Conservation (phyloP, 768 basidiomycete genomes). For the Tephrocybe sp. region DNA sequence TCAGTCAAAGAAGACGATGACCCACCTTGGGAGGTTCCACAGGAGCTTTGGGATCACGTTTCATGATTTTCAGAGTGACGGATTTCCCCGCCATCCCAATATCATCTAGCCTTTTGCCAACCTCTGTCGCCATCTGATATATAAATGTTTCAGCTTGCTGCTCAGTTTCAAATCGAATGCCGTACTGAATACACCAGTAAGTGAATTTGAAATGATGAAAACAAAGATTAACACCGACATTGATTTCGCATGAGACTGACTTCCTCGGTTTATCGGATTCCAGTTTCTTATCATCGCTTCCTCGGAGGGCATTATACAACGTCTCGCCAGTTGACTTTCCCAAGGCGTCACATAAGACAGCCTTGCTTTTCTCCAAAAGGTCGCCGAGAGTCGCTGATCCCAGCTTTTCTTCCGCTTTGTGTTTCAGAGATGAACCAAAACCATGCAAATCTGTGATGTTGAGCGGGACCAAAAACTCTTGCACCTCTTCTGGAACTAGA, state of each 20-base stretch:
- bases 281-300: slow-evolving; percentile 76
- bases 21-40: slow-evolving; percentile 86
- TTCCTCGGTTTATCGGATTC: slow-evolving; percentile 86
- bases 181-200: slow-evolving; percentile 58
- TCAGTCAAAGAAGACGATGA: background rate
- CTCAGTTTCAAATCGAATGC: slow-evolving; percentile 85
- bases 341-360: slow-evolving; percentile 62
- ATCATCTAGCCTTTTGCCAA: slow-evolving; percentile 65
- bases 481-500: slow-evolving; percentile 52
- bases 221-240: slow-evolving; percentile 51
- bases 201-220: background rate
- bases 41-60: slow-evolving; percentile 81
- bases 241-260: slow-evolving; percentile 93
- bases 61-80: slow-evolving; percentile 87
- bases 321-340: slow-evolving; percentile 84
- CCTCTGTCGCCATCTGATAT: slow-evolving; percentile 72
- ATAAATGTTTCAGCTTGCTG: slow-evolving; percentile 82
- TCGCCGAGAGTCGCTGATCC: slow-evolving; percentile 70
- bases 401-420: slow-evolving; percentile 81
- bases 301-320: slow-evolving; percentile 79
- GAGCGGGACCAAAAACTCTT: slow-evolving; percentile 58
- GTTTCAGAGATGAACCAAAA: slow-evolving; percentile 71
- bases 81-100: slow-evolving; percentile 69
- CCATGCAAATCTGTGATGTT: slow-evolving; percentile 84
- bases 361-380: slow-evolving; percentile 60